Conservation (phyloP, 2,329 filamentous ascomycete genomes). For the Xylaria sp. region DNA sequence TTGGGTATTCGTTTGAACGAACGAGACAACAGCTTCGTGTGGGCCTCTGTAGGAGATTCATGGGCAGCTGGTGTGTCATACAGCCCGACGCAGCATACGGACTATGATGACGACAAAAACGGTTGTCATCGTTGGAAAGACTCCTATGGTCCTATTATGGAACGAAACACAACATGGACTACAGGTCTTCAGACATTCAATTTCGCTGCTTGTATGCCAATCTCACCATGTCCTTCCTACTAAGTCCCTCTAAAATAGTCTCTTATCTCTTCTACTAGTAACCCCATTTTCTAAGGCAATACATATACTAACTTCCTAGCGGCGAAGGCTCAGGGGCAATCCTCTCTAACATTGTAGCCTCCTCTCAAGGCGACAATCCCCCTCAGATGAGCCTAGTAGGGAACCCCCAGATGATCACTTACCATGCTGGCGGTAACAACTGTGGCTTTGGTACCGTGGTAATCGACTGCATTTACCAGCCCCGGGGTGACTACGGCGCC, state of each 20-base stretch:
- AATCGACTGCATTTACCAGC: constrained; percentile 20
- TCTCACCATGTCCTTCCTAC: not conserved
- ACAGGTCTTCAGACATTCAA: constrained; percentile 12
- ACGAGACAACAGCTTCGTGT: constrained; percentile 21
- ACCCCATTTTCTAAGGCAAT: not conserved
- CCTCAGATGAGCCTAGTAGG: constrained; percentile 14
- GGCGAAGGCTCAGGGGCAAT: constrained; percentile 6
- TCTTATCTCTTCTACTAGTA: too few relatives aligned
- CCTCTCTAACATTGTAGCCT: constrained; percentile 9
- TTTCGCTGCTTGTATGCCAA: constrained; percentile 21
- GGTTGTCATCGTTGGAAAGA: constrained; percentile 23
- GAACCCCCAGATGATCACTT: constrained; percentile 19
- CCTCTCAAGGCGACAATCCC: constrained; percentile 19
- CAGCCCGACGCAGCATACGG: constrained; percentile 9
- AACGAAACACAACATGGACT: constrained; percentile 22
- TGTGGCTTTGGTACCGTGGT: constrained; percentile 17
- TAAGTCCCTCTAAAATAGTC: not conserved
- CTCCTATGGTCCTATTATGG: constrained; percentile 23
- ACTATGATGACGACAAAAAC: constrained; percentile 22
- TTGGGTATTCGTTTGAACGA: not conserved
- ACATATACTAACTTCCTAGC: not conserved
- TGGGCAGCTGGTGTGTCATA: constrained; percentile 21
- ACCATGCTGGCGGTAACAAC: constrained; percentile 22
- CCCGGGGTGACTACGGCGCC: constrained; percentile 1
- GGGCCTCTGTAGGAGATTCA: constrained; percentile 22